Evolutionary conservation across 106 monocot species (phyloP).

Genomic region (Cymbidium sinense): DNA sequence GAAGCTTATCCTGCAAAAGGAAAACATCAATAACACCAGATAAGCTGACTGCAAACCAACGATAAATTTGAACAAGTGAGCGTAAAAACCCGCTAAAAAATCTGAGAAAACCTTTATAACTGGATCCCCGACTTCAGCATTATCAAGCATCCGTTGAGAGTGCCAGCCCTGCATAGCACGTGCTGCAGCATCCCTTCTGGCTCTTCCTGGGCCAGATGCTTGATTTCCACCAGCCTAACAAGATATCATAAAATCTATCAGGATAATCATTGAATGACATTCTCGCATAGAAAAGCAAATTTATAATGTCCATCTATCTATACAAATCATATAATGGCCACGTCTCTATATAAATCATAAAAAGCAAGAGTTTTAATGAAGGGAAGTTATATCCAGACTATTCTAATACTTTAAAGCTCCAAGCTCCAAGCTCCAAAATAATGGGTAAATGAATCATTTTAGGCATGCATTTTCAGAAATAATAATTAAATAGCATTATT

Average conservation of each 20-base stretch:
- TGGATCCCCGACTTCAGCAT: constrained; percentile 78
- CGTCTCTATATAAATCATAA: background rate
- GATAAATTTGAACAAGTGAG: background rate
- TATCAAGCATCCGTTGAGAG: constrained; percentile 62
- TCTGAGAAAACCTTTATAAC: constrained; percentile 61
- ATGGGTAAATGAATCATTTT: background rate
- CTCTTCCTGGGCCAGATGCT: constrained; percentile 75
- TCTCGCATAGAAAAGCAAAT: background rate
- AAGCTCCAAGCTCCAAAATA: background rate
- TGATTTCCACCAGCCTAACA: constrained; percentile 43
- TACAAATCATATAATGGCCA: too few species aligned
- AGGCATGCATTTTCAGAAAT: background rate
- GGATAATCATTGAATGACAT: background rate
- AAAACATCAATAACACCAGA: background rate
- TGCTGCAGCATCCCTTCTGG: constrained; percentile 87
- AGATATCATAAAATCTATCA: background rate
- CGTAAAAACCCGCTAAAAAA: constrained; percentile 4
- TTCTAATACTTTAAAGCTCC: background rate
- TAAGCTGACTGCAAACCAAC: background rate
- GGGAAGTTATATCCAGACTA: background rate
- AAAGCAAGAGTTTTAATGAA: background rate
- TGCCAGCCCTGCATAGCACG: constrained; percentile 99
- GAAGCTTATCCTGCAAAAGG: constrained; percentile 41
- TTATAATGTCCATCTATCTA: background rate
- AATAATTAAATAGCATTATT: background rate